Evolutionary conservation across 495 filamentous ascomycete genomes (phyloP).

Genomic region (Aspergillus steynii): DNA sequence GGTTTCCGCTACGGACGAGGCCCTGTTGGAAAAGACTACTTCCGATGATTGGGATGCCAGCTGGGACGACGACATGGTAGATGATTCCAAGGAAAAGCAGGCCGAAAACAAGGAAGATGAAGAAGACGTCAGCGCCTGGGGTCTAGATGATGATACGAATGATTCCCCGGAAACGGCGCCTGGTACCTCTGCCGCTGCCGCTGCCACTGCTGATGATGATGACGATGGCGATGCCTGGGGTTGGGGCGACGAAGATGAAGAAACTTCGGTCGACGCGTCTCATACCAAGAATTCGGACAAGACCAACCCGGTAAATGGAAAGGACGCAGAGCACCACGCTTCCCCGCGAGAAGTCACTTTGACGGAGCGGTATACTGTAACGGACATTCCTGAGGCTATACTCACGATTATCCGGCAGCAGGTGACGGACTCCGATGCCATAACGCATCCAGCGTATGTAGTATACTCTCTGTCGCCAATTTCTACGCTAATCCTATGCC

Average conservation of each 20-base stretch:
- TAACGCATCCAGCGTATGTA: constrained; percentile 57
- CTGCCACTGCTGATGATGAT: constrained; percentile 32
- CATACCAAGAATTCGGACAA: constrained; percentile 18
- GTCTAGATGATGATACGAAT: constrained; percentile 54
- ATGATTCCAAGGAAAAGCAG: constrained; percentile 29
- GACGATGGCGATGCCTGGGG: constrained; percentile 67
- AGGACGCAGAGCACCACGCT: constrained; percentile 14
- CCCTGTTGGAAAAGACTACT: constrained; percentile 55
- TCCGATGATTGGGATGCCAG: constrained; percentile 72
- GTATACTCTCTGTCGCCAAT: constrained; percentile 6
- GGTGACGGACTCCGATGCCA: constrained; percentile 65
- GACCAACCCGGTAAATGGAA: constrained; percentile 20
- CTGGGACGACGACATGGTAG: constrained; percentile 67
- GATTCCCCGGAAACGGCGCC: constrained; percentile 22
- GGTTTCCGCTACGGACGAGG: constrained; percentile 66
- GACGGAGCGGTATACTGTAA: constrained; percentile 84
- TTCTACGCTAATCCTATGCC: constrained; percentile 24
- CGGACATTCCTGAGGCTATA: constrained; percentile 76
- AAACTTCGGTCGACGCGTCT: constrained; percentile 17
- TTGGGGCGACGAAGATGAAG: constrained; percentile 64
- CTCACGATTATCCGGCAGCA: constrained; percentile 69
- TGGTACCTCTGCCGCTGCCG: constrained; percentile 13
- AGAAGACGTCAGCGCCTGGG: constrained; percentile 68
- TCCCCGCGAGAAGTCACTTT: constrained; percentile 67
- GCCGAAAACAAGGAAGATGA: constrained; percentile 43